phyloP scores from a whole-genome alignment of 2,329 filamentous ascomycete genomes.

The Dactylellina parvicollis region DNA sequence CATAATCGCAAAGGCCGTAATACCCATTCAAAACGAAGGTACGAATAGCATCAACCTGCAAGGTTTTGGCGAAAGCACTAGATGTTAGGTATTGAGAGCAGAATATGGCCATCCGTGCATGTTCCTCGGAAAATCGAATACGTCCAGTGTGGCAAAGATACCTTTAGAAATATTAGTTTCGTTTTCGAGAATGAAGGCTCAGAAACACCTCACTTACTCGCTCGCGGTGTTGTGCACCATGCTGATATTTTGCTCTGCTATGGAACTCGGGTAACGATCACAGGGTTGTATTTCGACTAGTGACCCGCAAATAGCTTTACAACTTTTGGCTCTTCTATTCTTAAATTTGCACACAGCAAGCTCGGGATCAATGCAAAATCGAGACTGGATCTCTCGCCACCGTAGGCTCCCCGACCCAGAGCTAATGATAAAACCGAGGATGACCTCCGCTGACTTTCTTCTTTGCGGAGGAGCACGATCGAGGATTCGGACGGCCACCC shows the following conservation, averaged over 20 bases:
- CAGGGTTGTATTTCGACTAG: neutral
- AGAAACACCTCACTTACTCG: neutral
- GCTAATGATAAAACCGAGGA: neutral
- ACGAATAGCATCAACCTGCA: neutral
- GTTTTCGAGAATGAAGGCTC: neutral
- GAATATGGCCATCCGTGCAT: neutral
- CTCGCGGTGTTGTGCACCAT: neutral
- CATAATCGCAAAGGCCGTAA: constrained; percentile 6
- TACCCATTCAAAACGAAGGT: neutral
- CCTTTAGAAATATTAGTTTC: neutral
- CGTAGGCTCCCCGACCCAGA: neutral
- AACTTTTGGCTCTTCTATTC: neutral
- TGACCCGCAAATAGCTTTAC: neutral
- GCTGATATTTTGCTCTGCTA: neutral
- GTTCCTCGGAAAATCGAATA: neutral
- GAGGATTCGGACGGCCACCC: neutral
- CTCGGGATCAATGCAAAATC: constrained; percentile 1
- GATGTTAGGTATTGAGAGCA: constrained; percentile 8
- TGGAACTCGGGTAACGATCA: neutral
- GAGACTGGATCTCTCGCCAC: constrained; percentile 3
- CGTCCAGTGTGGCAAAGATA: neutral
- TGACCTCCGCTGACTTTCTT: neutral
- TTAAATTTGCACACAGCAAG: neutral
- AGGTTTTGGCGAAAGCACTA: neutral
- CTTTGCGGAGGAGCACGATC: neutral